Conservation (phyloP, 208 protist species). For the Hexamita inflata region DNA sequence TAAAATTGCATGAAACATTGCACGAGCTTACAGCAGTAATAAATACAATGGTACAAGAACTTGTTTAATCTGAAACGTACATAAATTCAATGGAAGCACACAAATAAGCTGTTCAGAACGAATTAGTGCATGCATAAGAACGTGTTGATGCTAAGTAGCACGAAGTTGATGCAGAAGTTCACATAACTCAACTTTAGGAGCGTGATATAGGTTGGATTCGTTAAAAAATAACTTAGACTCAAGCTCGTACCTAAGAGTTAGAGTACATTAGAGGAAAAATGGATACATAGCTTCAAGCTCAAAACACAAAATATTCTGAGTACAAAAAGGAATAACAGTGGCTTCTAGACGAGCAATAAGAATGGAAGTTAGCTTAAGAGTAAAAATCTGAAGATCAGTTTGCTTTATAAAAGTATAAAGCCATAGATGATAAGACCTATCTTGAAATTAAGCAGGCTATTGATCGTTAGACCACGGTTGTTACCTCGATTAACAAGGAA, state of each 20-base stretch:
- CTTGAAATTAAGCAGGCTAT: not conserved
- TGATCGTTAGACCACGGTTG: not conserved
- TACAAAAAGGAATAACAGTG: not conserved
- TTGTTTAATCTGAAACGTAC: not conserved
- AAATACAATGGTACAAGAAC: not conserved
- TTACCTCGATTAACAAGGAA: not conserved
- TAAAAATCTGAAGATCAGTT: slow-evolving; percentile 7
- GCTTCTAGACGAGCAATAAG: slow-evolving; percentile 4
- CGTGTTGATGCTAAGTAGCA: not conserved
- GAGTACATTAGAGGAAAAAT: not conserved
- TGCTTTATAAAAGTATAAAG: slow-evolving; percentile 17
- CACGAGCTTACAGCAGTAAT: not conserved
- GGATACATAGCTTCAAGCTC: not conserved
- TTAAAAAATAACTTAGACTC: not conserved
- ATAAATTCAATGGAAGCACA: not conserved
- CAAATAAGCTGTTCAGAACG: not conserved
- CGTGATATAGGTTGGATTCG: slow-evolving; percentile 6
- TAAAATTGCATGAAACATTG: not conserved
- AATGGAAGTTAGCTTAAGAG: slow-evolving; percentile 24
- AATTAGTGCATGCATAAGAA: slow-evolving; percentile 2
- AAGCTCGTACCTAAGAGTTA: not conserved
- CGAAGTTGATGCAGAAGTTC: not conserved
- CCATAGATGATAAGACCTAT: slow-evolving; percentile 6
- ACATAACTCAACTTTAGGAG: not conserved
- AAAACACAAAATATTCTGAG: not conserved